Conservation (phyloP, 352 stramenopile genomes). For the Globisporangium paddicum region DNA sequence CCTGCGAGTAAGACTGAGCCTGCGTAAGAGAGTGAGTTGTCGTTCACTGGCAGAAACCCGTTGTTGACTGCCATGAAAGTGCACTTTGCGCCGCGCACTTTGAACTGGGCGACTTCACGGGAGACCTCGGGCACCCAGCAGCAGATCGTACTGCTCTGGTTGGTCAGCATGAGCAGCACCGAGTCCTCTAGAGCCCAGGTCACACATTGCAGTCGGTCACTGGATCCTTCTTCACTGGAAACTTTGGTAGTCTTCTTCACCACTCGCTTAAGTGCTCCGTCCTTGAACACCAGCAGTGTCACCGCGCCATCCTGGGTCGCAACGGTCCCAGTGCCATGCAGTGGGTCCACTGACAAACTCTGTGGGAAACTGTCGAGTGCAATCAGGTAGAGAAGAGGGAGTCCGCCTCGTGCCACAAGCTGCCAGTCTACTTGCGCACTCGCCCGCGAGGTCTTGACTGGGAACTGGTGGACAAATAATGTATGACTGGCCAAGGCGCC, state of each 20-base stretch:
- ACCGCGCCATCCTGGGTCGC: slow-evolving; percentile 23
- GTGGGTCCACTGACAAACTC: slow-evolving; percentile 39
- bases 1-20: slow-evolving; percentile 33
- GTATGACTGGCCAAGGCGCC: slow-evolving; percentile 17
- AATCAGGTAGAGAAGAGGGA: slow-evolving; percentile 28
- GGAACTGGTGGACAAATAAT: slow-evolving; percentile 41
- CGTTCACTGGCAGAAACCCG: neutral
- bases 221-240: too few species aligned
- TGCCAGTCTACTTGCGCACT: slow-evolving; percentile 39
- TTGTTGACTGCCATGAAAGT: slow-evolving; percentile 37
- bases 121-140: slow-evolving; percentile 38
- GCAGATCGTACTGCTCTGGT: slow-evolving; percentile 21
- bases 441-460: slow-evolving; percentile 22
- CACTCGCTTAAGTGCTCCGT: slow-evolving; percentile 10
- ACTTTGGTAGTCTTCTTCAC: slow-evolving; percentile 3
- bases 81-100: slow-evolving; percentile 21
- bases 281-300: slow-evolving; percentile 29
- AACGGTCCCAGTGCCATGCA: slow-evolving; percentile 29
- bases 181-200: slow-evolving; percentile 28
- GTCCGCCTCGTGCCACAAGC: slow-evolving; percentile 28
- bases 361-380: slow-evolving; percentile 20
- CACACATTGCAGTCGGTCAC: neutral
- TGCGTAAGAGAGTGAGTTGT: neutral
- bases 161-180: slow-evolving; percentile 28
- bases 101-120: slow-evolving; percentile 35